A percentile compares a stretch with the other conserved stretches of the same genome.
Evolutionary conservation across 2,329 filamentous ascomycete genomes (phyloP).

Genomic region (Aureobasidium mangrovei): DNA sequence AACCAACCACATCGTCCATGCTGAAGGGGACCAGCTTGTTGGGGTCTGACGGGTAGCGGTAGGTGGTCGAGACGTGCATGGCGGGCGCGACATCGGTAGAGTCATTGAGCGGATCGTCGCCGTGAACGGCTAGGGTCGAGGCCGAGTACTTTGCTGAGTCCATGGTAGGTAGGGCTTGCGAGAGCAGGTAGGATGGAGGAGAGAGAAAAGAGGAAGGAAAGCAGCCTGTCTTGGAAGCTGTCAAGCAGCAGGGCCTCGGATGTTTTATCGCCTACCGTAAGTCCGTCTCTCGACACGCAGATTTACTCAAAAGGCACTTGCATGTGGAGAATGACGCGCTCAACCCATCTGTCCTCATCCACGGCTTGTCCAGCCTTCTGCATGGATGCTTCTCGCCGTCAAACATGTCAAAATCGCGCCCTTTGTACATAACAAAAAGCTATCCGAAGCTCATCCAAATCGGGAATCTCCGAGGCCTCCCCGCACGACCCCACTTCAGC

Average conservation of each 20-base stretch:
- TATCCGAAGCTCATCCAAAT: too few relatives aligned
- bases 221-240: background rate
- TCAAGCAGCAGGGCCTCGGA: background rate
- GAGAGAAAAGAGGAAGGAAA: background rate
- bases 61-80: conserved; percentile 86
- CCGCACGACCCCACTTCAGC: too few relatives aligned
- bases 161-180: background rate
- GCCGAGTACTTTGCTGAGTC: conserved; percentile 19
- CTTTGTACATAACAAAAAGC: background rate
- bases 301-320: too few relatives aligned
- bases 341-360: background rate
- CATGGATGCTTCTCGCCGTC: background rate
- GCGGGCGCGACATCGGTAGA: conserved; percentile 71
- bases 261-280: background rate
- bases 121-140: conserved; percentile 27
- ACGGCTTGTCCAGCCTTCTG: background rate
- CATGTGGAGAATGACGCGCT: background rate
- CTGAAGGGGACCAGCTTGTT: conserved; percentile 48
- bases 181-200: background rate
- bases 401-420: background rate
- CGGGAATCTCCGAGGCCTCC: too few relatives aligned
- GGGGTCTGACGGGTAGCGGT: conserved; percentile 68
- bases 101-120: conserved; percentile 28
- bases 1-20: conserved; percentile 42
- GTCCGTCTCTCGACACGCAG: too few relatives aligned